Percentiles rank a stretch among this genome's conserved stretches.
phyloP scores from a whole-genome alignment of 139 green algal species.

The Dunaliella primolecta region DNA sequence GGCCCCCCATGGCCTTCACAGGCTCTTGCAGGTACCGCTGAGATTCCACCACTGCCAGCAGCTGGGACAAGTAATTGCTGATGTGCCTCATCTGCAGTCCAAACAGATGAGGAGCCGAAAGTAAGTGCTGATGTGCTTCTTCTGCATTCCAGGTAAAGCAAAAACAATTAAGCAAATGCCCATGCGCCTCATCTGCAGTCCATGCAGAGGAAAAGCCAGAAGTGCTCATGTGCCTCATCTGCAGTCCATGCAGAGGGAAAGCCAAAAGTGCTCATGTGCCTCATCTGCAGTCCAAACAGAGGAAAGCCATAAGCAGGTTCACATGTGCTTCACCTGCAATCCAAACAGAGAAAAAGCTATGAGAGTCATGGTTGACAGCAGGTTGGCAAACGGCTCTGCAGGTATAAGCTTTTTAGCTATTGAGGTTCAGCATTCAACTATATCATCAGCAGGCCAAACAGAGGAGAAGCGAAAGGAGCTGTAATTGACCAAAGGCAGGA shows the following conservation, averaged over 20 bases:
- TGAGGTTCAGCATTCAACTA: too few relatives aligned
- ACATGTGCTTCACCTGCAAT: not conserved
- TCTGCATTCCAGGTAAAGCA: not conserved
- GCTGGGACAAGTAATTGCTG: slow-evolving; percentile 27
- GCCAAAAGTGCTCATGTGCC: slow-evolving; percentile 4
- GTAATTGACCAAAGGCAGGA: not conserved
- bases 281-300: slow-evolving; percentile 14
- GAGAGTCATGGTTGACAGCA: not conserved
- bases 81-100: slow-evolving; percentile 23
- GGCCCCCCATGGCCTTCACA: slow-evolving; percentile 30
- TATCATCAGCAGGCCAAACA: not conserved
- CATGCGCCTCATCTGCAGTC: not conserved
- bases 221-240: not conserved
- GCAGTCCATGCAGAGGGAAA: not conserved
- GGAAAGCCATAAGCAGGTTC: not conserved
- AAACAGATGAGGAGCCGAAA: not conserved
- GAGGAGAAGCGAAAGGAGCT: not conserved
- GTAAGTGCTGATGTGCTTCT: not conserved
- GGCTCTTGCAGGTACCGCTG: slow-evolving; percentile 44
- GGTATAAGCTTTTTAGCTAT: slow-evolving; percentile 19
- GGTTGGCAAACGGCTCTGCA: not conserved
- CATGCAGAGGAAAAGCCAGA: not conserved
- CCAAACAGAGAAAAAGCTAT: not conserved
- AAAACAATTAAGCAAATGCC: not conserved
- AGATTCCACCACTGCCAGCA: slow-evolving; percentile 33